phyloP scores from a whole-genome alignment of 176 grass and related monocot genomes.

The Saccharum spontaneum region DNA sequence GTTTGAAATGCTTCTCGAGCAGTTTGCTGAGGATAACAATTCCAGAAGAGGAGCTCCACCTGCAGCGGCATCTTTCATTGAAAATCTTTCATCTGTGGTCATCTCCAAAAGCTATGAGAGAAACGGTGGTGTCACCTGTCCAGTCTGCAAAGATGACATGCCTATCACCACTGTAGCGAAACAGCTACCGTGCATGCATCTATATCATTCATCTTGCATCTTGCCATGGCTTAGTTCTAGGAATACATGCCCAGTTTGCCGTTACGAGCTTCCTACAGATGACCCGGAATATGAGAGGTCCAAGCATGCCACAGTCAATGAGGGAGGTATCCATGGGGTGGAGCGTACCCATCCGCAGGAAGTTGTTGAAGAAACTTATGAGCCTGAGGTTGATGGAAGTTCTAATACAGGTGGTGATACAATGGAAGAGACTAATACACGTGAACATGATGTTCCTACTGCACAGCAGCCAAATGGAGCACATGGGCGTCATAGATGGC shows the following conservation, averaged over 20 bases:
- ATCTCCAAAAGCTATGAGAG: constrained; percentile 56
- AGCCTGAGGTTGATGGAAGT: constrained; percentile 38
- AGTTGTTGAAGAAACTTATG: constrained; percentile 48
- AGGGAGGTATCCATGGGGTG: constrained; percentile 19
- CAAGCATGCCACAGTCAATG: constrained; percentile 41
- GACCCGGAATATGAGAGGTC: constrained; percentile 67
- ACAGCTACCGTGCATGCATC: constrained; percentile 74
- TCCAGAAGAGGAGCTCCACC: constrained; percentile 77
- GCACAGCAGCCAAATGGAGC: constrained; percentile 42
- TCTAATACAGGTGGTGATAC: constrained; percentile 13
- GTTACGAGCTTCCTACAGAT: constrained; percentile 81
- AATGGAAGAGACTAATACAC: constrained; percentile 21
- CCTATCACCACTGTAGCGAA: constrained; percentile 46
- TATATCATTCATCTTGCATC: constrained; percentile 84
- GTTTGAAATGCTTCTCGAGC: constrained; percentile 77
- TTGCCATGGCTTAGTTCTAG: constrained; percentile 75
- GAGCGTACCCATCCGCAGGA: constrained; percentile 1
- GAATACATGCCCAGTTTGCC: constrained; percentile 91
- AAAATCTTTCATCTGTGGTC: constrained; percentile 57
- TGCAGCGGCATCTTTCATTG: constrained; percentile 49
- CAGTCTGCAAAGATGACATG: constrained; percentile 85
- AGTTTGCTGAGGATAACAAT: constrained; percentile 64
- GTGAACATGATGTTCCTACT: constrained; percentile 9
- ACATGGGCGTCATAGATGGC: constrained; percentile 40
- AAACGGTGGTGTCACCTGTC: constrained; percentile 62